These are phyloP conservation scores for Wickerhamiella alocasiicola DNA, from an alignment of 805 yeast genomes.

Conservation along the genomic window DNA sequence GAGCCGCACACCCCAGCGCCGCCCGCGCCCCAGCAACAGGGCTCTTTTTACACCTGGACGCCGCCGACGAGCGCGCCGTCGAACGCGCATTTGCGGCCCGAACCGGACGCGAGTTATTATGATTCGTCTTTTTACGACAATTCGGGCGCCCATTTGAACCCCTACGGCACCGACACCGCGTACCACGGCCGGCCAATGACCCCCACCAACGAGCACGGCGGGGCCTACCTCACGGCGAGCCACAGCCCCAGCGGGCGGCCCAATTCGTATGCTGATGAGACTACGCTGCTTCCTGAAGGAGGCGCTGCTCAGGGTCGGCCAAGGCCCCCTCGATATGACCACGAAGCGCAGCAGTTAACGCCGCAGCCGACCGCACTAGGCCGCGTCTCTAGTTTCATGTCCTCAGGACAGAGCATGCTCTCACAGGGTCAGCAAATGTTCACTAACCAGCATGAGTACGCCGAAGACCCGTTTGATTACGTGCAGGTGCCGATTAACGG, in stretches of 20 bases:
- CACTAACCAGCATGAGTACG: conserved; percentile 17
- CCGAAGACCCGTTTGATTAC: conserved; percentile 21
- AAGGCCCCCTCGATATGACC: too few relatives aligned
- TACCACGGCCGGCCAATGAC: not conserved
- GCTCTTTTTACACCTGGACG: too few relatives aligned
- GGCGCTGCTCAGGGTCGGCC: too few relatives aligned
- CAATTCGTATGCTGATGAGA: not conserved
- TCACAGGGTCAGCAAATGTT: conserved; percentile 6
- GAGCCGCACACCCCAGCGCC: too few relatives aligned
- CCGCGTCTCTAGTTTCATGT: conserved; percentile 2
- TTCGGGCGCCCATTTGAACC: not conserved
- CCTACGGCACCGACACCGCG: not conserved
- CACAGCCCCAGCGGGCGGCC: not conserved
- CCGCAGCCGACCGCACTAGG: conserved; percentile 3
- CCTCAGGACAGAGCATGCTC: not conserved
- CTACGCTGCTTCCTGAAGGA: not conserved
- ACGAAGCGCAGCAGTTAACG: not conserved
- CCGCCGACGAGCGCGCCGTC: too few relatives aligned
- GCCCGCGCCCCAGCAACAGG: too few relatives aligned
- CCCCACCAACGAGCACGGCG: too few relatives aligned
- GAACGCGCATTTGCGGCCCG: too few relatives aligned
- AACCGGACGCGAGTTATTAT: too few relatives aligned
- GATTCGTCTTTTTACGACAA: not conserved
- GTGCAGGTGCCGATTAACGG: conserved; percentile 29
- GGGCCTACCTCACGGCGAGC: too few relatives aligned